Evolutionary conservation across 2,329 filamentous ascomycete species (phyloP), one percentile per base, ranked within the genome.

Genomic region (Talaromyces verruculosus): DNA sequence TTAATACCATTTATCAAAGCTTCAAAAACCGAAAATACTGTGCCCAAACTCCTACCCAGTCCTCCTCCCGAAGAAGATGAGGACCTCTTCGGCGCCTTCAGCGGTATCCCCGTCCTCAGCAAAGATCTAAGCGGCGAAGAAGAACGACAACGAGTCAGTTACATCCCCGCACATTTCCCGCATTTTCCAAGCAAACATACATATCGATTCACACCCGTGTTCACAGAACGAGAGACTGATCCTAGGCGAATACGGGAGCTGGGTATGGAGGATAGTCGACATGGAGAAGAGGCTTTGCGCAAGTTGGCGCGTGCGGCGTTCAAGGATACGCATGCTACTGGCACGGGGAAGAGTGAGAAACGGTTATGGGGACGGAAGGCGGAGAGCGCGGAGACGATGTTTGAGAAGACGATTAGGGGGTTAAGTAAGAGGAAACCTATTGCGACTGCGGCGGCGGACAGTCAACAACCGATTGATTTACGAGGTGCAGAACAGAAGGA

Each of bases 221-320:
- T 83, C 68, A 83, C 84, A 1, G 76, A 84, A 45, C 82, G 87
- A 67, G 86, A 89, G 68, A 84, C 80, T 39, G 87, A 89, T 69
- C 83, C 86, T 2, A 80, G 86, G 43, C 83, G 82, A 68, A 85
- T 89, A 57, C 78, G 87, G 43, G 88, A 90, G 72, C 82, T 84
- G 65, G 87, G 87, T 4, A 89, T 87, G 3, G 84, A 89, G 71
- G 88, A 90, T 72, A 87, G 87, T 15, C 83, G 88, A 55, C 75
- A 88, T 67, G 88, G 87, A 7, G 88, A 90, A 73, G 85, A 89
- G 71, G 87, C 87, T 22, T 75, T 90, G 68, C 80, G 88, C 59
- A 88, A 87, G 71, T 78, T 90, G 72, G 81, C 83, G 3, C 84
- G 84, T 30, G 82, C 82, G 1, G 79, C 78, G 13, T 78, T 76